These are phyloP conservation scores for Colletotrichum shisoi DNA, from an alignment of 2,329 filamentous ascomycete genomes.

Conservation along the genomic window DNA sequence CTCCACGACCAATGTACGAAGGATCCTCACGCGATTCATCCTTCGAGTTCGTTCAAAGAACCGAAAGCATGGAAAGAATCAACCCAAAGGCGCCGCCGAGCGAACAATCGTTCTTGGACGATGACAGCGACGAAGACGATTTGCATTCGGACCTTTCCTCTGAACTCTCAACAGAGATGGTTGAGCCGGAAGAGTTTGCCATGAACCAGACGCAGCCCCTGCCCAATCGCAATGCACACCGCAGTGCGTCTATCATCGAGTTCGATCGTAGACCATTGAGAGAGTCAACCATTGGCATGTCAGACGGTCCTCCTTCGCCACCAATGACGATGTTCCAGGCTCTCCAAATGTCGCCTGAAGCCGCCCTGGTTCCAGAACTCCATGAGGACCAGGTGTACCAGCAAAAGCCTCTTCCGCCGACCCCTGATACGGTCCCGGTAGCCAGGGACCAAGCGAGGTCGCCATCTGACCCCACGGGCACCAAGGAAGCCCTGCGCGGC, in stretches of 20 bases:
- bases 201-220: constrained; percentile 20
- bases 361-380: constrained; percentile 49
- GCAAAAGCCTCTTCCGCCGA: constrained; percentile 58
- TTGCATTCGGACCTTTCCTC: constrained; percentile 68
- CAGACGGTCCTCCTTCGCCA: constrained; percentile 50
- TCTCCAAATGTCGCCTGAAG: constrained; percentile 54
- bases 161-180: constrained; percentile 64
- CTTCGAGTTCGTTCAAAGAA: constrained; percentile 64
- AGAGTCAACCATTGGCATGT: constrained; percentile 19
- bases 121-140: constrained; percentile 56
- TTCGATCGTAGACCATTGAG: constrained; percentile 29
- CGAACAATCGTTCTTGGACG: constrained; percentile 57
- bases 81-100: constrained; percentile 44
- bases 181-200: constrained; percentile 43
- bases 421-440: constrained; percentile 60
- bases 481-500: constrained; percentile 50
- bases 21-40: constrained; percentile 46
- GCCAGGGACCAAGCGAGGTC: constrained; percentile 50
- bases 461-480: constrained; percentile 46
- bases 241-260: constrained; percentile 25
- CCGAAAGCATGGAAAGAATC: constrained; percentile 60
- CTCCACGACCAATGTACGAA: constrained; percentile 40
- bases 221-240: constrained; percentile 16
- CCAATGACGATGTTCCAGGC: constrained; percentile 60
- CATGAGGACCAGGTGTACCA: constrained; percentile 55